Percentiles rank a stretch among this genome's conserved stretches.
Evolutionary conservation across 495 filamentous ascomycete genomes (phyloP).

Genomic region (Baudoinia panamericana): DNA sequence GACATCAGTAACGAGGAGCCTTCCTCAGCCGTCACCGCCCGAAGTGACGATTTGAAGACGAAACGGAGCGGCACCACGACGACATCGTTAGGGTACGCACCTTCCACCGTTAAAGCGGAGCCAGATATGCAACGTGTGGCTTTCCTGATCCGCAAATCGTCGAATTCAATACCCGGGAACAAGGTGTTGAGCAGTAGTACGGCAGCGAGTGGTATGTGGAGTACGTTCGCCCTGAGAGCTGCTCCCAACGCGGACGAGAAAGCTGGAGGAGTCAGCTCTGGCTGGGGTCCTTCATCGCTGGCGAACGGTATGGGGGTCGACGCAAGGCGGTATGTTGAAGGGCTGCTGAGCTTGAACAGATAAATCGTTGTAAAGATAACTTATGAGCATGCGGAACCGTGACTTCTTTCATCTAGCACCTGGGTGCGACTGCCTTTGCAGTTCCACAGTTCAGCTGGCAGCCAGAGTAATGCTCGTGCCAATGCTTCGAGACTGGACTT

Average conservation of each 20-base stretch:
- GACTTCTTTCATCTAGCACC: no score
- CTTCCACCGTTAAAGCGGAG: background rate
- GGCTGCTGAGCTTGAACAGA: conserved; percentile 60
- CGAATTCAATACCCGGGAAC: conserved; percentile 42
- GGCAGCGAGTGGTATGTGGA: conserved; percentile 24
- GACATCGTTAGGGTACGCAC: background rate
- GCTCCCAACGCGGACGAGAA: conserved; percentile 8
- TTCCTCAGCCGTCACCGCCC: no score
- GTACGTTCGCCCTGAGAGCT: conserved; percentile 5
- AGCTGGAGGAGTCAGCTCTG: conserved; percentile 18
- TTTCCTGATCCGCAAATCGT: conserved; percentile 65
- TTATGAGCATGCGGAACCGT: no score
- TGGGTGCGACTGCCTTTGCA: no score
- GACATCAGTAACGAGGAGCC: no score
- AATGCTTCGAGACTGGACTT: no score
- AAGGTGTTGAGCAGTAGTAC: conserved; percentile 14
- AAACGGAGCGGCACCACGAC: background rate
- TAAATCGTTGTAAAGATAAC: no score
- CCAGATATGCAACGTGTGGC: conserved; percentile 43
- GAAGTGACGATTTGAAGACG: background rate
- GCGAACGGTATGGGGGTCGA: conserved; percentile 84
- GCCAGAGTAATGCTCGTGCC: no score
- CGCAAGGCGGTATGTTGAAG: conserved; percentile 75
- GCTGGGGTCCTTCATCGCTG: conserved; percentile 50
- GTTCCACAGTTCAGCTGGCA: no score